Evolutionary conservation across 176 grass and related monocot species (phyloP).

Genomic region (Phyllostachys edulis): DNA sequence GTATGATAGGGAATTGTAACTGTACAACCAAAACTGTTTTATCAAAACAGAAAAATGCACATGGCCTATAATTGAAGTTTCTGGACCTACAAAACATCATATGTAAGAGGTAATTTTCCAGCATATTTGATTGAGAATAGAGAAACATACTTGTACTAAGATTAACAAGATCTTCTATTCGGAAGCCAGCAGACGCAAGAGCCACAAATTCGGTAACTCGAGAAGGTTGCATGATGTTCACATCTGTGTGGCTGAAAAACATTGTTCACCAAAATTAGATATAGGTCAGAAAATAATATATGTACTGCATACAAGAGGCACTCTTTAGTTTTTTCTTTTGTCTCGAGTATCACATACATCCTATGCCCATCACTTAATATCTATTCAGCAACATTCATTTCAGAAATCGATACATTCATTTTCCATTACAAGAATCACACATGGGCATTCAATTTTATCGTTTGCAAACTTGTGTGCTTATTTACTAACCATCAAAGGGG

Average conservation of each 20-base stretch:
- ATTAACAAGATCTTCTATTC: slow-evolving; percentile 62
- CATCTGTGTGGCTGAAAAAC: slow-evolving; percentile 44
- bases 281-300: slow-evolving; percentile 4
- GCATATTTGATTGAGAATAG: slow-evolving; percentile 7
- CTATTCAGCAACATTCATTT: neutral
- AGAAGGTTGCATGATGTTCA: slow-evolving; percentile 65
- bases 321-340: neutral
- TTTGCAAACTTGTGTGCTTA: neutral
- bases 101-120: neutral
- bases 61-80: neutral
- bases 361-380: neutral
- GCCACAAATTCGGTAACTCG: slow-evolving; percentile 55
- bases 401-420: neutral
- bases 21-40: slow-evolving; percentile 18
- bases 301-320: neutral
- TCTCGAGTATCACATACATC: neutral
- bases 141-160: slow-evolving; percentile 55
- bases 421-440: neutral
- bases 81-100: neutral
- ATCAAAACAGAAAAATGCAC: neutral
- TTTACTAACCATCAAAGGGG: slow-evolving; percentile 22
- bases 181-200: slow-evolving; percentile 59
- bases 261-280: slow-evolving; percentile 14
- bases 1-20: neutral
- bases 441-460: neutral